A percentile compares a stretch with the other conserved stretches of the same genome.
phyloP scores from a whole-genome alignment of 352 stramenopile species.

The Globisporangium spinosum region DNA sequence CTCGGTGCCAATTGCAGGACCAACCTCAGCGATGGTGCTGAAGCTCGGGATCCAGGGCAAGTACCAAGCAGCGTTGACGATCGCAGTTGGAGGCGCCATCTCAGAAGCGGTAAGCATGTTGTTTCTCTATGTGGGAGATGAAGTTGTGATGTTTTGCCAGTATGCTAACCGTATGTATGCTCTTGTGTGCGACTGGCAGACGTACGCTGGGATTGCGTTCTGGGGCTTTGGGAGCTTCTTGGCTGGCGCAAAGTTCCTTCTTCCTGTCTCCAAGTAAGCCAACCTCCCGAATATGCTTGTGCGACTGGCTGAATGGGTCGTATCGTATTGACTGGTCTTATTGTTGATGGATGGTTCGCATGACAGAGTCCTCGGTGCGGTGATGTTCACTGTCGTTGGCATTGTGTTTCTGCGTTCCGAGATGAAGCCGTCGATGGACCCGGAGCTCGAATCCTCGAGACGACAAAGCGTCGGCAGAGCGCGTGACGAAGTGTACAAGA shows the following conservation, averaged over 20 bases:
- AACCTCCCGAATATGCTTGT: background rate
- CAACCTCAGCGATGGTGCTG: slow-evolving; percentile 86
- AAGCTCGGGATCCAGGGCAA: slow-evolving; percentile 87
- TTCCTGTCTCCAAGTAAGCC: slow-evolving; percentile 82
- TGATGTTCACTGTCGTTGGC: slow-evolving; percentile 84
- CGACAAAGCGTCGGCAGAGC: slow-evolving; percentile 45
- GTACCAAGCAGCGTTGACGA: slow-evolving; percentile 72
- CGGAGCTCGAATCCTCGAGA: slow-evolving; percentile 45
- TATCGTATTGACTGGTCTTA: slow-evolving; percentile 5
- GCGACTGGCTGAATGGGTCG: background rate
- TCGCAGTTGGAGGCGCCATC: slow-evolving; percentile 78
- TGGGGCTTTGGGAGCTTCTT: slow-evolving; percentile 89
- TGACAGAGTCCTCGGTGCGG: slow-evolving; percentile 67
- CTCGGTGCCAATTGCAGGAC: slow-evolving; percentile 77
- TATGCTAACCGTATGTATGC: slow-evolving; percentile 9
- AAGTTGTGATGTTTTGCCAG: background rate
- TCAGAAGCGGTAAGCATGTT: slow-evolving; percentile 61
- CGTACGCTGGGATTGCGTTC: slow-evolving; percentile 85
- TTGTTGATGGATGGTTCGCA: slow-evolving; percentile 4
- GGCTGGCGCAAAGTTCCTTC: slow-evolving; percentile 73
- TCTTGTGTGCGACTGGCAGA: slow-evolving; percentile 31
- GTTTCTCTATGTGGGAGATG: background rate
- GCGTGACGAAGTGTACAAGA: slow-evolving; percentile 72
- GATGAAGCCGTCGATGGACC: slow-evolving; percentile 69
- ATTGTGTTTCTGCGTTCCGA: slow-evolving; percentile 80